Base-by-base conservation (phyloP, 169 alveolate species). In the Plasmodium gaboni region DNA sequence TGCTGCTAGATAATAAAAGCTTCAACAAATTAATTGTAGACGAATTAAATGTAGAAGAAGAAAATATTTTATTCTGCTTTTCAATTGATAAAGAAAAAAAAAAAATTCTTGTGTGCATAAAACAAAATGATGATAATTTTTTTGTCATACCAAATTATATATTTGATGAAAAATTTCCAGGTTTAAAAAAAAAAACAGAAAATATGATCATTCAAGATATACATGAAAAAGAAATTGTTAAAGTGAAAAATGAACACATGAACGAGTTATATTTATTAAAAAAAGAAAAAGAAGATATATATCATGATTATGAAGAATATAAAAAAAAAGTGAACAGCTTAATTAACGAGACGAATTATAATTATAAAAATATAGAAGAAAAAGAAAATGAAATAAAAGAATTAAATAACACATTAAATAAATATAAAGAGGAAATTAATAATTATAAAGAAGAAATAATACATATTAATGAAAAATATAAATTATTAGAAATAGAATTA, bases 381-480 rank as follows among this genome's bases (percentile, higher is more conserved):
- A 63, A 64, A 32, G 53, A 64, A 64, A 15, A 26, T 3, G 13
- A 22, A 2, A 78, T 78, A 4, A 74, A 78, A 78, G 67, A 57
- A 3, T 22, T 78, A 44, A 64, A 65, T n/a, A 78, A 78, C 59
- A 46, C 74, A 1, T 51, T 78, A 17, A 12, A 64, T 28, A 78
- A 78, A 64, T 78, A 78, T 51, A 69, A 78, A 48, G 68, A 65
- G n/a, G 89, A 78, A 26, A 78, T 64, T 1, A 57, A 78, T 42
- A 32, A 24, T 13, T 78, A 78, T 69, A 64, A 78, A 50, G 53
- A 64, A 26, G 89, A 78, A 51, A 44, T 78, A 13, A n/a, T 51
- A 2, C 26, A 15, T 42, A 17, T 78, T 24, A 78, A 19, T 51
- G 89, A 65, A 32, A 78, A 78, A 65, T 78, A 32, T 55, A 78